Evolutionary conservation across 352 stramenopile species (phyloP), one percentile per base, ranked within the genome.

Genomic region (Phytophthora fragariae): DNA sequence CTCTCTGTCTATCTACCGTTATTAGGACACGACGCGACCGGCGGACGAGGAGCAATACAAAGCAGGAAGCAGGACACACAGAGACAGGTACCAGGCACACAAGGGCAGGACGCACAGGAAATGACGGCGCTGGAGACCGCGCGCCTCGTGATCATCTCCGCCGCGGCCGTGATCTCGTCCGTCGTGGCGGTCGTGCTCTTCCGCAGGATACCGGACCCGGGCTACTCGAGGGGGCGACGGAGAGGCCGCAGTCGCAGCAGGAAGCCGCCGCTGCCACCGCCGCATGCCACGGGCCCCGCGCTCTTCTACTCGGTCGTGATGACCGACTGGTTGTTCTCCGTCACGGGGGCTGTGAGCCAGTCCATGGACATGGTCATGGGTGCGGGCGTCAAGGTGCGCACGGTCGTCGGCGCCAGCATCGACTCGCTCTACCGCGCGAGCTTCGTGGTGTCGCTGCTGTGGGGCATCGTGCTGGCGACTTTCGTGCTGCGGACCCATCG

Each of bases 301-400:
- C 81, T 92, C 37, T 90, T 84, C 63, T 85, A 84, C 64, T 84
- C 77, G 24, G 75, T 88, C 46, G 68, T 88, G 8, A 80, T 90
- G 59, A 83, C 81, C 9, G 84, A 92, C 75, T 85, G 79, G 76
- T 65, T 89, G 21, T 87, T 92, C 58, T 77, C 77, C 5, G 72
- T 76, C 35, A 68, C 77, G n/a, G 83, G 83, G 3, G 80, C 86
- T 3, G 62, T 90, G 54, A 85, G 80, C 62, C 77, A 89, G 47
- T 82, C 85, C 4, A 81, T 88, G 66, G 65, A 88, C 54, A 74
- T 92, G 63, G 80, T 85, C 53, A 82, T 89, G 71, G 79, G 80
- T 24, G 69, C 76, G 21, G 52, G 57, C 6, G 68, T 76, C 10
- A 81, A 81, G 55, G 63, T 82, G 10, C 73, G 73, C 17, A 85